Percentiles rank a stretch among this genome's conserved stretches.
These are phyloP conservation scores for Sporothrix dimorphospora DNA, from an alignment of 2,329 filamentous ascomycete genomes.

Conservation along the genomic window DNA sequence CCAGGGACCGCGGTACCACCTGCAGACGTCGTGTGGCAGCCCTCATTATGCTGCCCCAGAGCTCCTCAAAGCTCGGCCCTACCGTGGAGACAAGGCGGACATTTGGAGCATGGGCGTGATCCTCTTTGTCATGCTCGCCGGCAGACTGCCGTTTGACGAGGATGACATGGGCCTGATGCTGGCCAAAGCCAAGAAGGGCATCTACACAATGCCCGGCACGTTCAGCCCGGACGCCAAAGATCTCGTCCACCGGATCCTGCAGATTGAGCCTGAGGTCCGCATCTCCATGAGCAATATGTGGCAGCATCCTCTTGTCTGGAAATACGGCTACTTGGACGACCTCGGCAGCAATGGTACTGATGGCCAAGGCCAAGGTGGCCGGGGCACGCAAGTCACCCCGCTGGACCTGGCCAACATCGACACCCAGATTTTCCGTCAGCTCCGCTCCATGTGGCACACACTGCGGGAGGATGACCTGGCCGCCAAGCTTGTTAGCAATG, in stretches of 20 bases:
- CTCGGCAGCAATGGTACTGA: constrained; percentile 60
- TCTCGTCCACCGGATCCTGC: constrained; percentile 77
- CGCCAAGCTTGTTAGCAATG: constrained; percentile 65
- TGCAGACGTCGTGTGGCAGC: constrained; percentile 91
- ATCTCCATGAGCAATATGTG: constrained; percentile 83
- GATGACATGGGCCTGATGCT: constrained; percentile 66
- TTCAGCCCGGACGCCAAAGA: constrained; percentile 73
- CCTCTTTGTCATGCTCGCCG: constrained; percentile 83
- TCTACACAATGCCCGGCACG: constrained; percentile 63
- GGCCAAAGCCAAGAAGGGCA: constrained; percentile 59
- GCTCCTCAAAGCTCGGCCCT: constrained; percentile 74
- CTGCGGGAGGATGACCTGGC: constrained; percentile 73
- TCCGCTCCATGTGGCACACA: constrained; percentile 90
- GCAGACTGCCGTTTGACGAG: constrained; percentile 80
- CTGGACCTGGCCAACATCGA: constrained; percentile 71
- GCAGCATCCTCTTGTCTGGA: constrained; percentile 82
- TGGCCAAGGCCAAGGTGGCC: constrained; percentile 52
- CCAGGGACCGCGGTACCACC: constrained; percentile 75
- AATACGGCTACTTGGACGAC: constrained; percentile 77
- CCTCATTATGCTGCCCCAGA: constrained; percentile 97
- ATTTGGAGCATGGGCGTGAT: constrained; percentile 95
- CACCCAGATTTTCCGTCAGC: constrained; percentile 77
- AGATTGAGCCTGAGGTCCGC: constrained; percentile 75
- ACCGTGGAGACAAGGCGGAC: constrained; percentile 84
- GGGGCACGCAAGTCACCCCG: constrained; percentile 64